Base-by-base conservation (phyloP, 768 basidiomycete genomes). In the Inosperma sp. region DNA sequence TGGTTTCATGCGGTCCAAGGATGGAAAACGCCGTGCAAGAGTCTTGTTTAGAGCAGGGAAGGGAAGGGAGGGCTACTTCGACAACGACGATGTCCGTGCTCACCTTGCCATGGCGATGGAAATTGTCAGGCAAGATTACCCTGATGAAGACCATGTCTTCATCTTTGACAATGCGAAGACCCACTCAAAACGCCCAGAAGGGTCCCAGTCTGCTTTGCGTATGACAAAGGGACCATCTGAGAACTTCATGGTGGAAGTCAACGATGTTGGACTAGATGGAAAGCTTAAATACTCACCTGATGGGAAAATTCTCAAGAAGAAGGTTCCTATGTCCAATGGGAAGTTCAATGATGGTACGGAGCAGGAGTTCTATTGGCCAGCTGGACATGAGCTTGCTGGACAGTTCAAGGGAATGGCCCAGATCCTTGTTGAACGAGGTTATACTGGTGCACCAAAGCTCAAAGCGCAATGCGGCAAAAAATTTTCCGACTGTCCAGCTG, bases 31-130 rank as follows among this genome's bases (percentile, higher is more conserved):
- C 37, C 19, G 19, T 33, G 41, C 42, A 26, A 47, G 46, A 3
- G 6, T 59, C 10, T 21, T 59, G 7, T 59, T 57, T 42, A 55
- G 59, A 14, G 61, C 68, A 26, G 64, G 69, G 5, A 69, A 67
- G 41, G 60, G 57, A 33, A 42, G 56, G 1, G 59, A 70, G 51
- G 67, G 67, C 0, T 68, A 61, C 21, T 69, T 68, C 39, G 39
- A 51, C 14, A 49, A 50, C 23, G 51, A 64, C 13, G 62, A 63
- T 30, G 21, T 66, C 1, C 17, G 63, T 9, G 14, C 26, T 13
- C 61, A 68, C 25, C 60, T 59, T 4, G 41, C 56, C 10, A 19
- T 45, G 8, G 61, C 65, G 0, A 66, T 68, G 16, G 57, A 70
- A 21, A 59, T 70, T 31, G 60, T 71, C 42, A 56, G 70, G 47